These are phyloP conservation scores for Podaxis rugospora DNA, from an alignment of 768 basidiomycete genomes.

Conservation along the genomic window DNA sequence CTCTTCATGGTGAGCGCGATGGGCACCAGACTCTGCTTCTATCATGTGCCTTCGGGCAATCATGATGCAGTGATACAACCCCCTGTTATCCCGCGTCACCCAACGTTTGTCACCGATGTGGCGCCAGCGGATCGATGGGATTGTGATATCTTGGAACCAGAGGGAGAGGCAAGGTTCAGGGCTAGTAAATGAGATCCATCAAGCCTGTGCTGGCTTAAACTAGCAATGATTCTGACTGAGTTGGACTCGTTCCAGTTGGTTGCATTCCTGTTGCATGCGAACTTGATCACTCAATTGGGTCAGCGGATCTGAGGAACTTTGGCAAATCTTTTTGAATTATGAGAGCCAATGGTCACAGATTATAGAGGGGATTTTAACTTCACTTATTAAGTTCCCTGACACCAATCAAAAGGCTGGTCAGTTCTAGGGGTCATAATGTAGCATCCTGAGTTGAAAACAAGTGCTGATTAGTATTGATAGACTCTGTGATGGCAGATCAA, in stretches of 20 bases:
- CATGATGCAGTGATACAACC: conserved; percentile 2
- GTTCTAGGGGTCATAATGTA: too few relatives aligned
- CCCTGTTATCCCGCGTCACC: conserved; percentile 13
- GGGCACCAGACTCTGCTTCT: neutral
- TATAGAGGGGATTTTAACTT: conserved; percentile 92
- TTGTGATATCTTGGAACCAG: conserved; percentile 21
- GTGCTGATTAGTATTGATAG: too few relatives aligned
- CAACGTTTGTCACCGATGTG: conserved; percentile 15
- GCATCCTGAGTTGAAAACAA: too few relatives aligned
- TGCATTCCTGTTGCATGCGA: too few relatives aligned
- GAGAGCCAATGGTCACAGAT: conserved; percentile 94
- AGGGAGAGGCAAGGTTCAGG: conserved; percentile 1
- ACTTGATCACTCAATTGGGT: neutral
- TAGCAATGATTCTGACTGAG: neutral
- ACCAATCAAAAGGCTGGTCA: too few relatives aligned
- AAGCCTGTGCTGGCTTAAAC: neutral
- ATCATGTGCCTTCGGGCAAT: neutral
- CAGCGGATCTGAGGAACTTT: neutral
- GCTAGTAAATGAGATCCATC: neutral
- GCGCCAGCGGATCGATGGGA: conserved; percentile 27
- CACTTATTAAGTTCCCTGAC: conserved; percentile 76
- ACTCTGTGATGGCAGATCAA: too few relatives aligned
- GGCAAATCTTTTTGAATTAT: conserved; percentile 86
- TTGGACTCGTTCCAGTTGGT: neutral
- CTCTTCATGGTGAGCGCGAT: neutral